Conservation (phyloP, 495 filamentous ascomycete species). For the Penicillium malachiteum region DNA sequence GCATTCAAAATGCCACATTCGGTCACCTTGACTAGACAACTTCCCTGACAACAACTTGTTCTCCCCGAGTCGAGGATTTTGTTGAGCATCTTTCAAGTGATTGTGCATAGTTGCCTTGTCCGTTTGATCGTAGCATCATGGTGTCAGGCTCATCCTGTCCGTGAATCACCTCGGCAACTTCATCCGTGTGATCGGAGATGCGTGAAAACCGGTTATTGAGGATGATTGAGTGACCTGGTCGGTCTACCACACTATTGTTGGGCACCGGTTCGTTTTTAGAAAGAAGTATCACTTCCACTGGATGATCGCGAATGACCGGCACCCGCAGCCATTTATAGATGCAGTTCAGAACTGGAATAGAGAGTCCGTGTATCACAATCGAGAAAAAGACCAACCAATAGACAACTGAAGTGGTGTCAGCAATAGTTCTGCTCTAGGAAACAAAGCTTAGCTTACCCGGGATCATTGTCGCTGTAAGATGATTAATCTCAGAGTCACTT, state of each 20-base stretch:
- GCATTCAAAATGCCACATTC: not conserved
- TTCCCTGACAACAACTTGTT: too few relatives aligned
- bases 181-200: slow-evolving; percentile 2
- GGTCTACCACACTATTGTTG: slow-evolving; percentile 49
- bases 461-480: slow-evolving; percentile 47
- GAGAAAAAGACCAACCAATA: slow-evolving; percentile 61
- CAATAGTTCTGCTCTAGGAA: too few relatives aligned
- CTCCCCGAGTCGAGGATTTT: too few relatives aligned
- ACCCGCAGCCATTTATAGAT: slow-evolving; percentile 48
- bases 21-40: slow-evolving; percentile 3
- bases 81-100: too few relatives aligned
- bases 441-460: slow-evolving; percentile 27
- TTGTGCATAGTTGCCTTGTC: not conserved
- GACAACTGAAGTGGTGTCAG: slow-evolving; percentile 37
- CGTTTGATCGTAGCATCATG: not conserved
- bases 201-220: slow-evolving; percentile 56
- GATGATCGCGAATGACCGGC: slow-evolving; percentile 50
- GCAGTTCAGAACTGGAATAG: slow-evolving; percentile 50
- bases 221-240: slow-evolving; percentile 43
- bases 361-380: slow-evolving; percentile 57
- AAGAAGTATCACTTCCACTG: slow-evolving; percentile 47
- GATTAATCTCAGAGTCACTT: slow-evolving; percentile 53
- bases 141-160: not conserved
- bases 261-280: slow-evolving; percentile 52
- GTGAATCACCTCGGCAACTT: too few relatives aligned